Percentiles rank a stretch among this genome's conserved stretches.
Evolutionary conservation across 2,329 filamentous ascomycete species (phyloP).

Genomic region (Parafenestella ontariensis): DNA sequence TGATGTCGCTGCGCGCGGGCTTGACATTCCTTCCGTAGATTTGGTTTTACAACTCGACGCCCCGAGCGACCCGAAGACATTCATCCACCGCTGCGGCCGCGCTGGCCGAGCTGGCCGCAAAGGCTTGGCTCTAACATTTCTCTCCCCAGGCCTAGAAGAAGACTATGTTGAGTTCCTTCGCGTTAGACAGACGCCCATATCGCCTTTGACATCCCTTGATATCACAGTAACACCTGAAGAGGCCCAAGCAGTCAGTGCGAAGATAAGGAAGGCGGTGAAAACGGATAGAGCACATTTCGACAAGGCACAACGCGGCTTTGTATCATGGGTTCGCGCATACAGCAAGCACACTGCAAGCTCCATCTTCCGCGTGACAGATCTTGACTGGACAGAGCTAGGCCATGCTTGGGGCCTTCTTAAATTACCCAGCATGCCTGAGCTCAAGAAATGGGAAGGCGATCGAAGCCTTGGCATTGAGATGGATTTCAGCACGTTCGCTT

Average conservation of each 20-base stretch:
- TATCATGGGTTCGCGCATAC: constrained; percentile 92
- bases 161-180: constrained; percentile 89
- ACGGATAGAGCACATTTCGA: constrained; percentile 76
- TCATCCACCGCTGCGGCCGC: constrained; percentile 70
- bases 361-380: constrained; percentile 82
- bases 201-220: constrained; percentile 64
- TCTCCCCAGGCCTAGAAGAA: constrained; percentile 84
- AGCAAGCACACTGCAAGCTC: constrained; percentile 88
- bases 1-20: constrained; percentile 86
- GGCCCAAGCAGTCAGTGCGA: constrained; percentile 63
- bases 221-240: constrained; percentile 67
- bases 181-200: constrained; percentile 84
- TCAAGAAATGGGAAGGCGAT: constrained; percentile 57
- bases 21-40: constrained; percentile 92
- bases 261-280: constrained; percentile 67
- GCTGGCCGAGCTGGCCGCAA: constrained; percentile 70
- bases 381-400: constrained; percentile 85
- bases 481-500: constrained; percentile 51
- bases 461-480: constrained; percentile 50
- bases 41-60: constrained; percentile 89
- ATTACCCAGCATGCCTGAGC: constrained; percentile 92
- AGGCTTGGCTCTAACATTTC: constrained; percentile 83
- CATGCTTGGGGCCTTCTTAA: constrained; percentile 85
- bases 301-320: constrained; percentile 89
- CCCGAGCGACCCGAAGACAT: constrained; percentile 85